A percentile compares a stretch with the other conserved stretches of the same genome.
These are phyloP conservation scores for Paraconiothyrium sp. DNA, from an alignment of 2,329 filamentous ascomycete genomes.

Conservation along the genomic window DNA sequence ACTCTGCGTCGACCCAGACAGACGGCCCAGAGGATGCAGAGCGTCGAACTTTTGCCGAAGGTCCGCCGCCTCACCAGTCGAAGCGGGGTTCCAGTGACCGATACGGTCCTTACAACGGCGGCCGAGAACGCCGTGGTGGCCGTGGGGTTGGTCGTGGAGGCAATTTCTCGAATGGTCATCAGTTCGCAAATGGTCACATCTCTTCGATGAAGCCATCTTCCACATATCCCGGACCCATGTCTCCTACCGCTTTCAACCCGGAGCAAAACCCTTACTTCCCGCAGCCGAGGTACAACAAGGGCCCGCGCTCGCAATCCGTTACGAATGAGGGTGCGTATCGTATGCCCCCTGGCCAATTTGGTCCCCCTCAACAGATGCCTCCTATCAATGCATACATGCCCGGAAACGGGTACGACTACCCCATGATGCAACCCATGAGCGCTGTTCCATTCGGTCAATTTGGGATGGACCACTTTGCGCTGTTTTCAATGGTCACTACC, in stretches of 20 bases:
- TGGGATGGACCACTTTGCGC: constrained; percentile 65
- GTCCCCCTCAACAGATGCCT: constrained; percentile 50
- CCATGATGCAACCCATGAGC: constrained; percentile 64
- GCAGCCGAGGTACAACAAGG: constrained; percentile 56
- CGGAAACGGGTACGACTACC: constrained; percentile 65
- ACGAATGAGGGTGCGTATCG: constrained; percentile 64
- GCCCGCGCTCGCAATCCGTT: constrained; percentile 69
- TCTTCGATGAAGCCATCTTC: constrained; percentile 35
- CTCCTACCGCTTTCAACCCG: constrained; percentile 48
- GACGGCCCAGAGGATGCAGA: constrained; percentile 45
- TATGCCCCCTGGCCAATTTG: constrained; percentile 41
- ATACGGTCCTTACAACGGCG: constrained; percentile 48
- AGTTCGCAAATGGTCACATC: constrained; percentile 53
- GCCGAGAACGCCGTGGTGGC: constrained; percentile 59
- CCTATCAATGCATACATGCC: constrained; percentile 61
- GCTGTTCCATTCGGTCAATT: constrained; percentile 67
- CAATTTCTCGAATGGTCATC: constrained; percentile 45
- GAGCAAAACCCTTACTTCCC: constrained; percentile 47
- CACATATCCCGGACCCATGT: constrained; percentile 48
- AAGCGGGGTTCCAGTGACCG: constrained; percentile 39
- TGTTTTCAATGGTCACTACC: constrained; percentile 67
- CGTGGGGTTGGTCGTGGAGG: constrained; percentile 56
- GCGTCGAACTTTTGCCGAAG: constrained; percentile 43
- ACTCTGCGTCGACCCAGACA: constrained; percentile 44
- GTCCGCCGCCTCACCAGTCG: constrained; percentile 36